Conservation (phyloP, 176 grass and related monocot genomes). For the Tillandsia fasciculata region DNA sequence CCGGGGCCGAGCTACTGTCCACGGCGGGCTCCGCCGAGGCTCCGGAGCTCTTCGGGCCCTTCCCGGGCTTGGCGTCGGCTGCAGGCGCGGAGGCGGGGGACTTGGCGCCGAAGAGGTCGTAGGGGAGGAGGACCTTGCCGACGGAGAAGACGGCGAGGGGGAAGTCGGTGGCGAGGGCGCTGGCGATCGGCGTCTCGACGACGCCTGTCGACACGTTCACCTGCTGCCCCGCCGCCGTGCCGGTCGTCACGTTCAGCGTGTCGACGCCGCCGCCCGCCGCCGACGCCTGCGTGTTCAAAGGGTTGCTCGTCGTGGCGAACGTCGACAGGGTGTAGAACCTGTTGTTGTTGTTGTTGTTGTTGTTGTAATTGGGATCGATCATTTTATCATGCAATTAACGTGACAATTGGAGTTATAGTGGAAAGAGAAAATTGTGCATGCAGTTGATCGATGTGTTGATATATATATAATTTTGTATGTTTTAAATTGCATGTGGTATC, state of each 20-base stretch:
- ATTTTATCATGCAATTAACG: too few species aligned
- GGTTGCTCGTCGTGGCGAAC: neutral
- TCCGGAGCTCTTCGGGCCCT: slow-evolving; percentile 31
- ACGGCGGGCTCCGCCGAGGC: slow-evolving; percentile 16
- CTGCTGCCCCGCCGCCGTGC: neutral
- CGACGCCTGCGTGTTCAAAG: neutral
- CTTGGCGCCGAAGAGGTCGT: slow-evolving; percentile 59
- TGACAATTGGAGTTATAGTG: too few species aligned
- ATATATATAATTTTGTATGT: too few species aligned
- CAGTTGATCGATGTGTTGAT: too few species aligned
- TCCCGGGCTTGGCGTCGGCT: slow-evolving; percentile 23
- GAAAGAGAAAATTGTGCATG: too few species aligned
- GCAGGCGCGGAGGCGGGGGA: slow-evolving; percentile 37
- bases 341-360: too few species aligned
- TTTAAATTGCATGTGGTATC: too few species aligned
- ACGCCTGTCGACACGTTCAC: slow-evolving; percentile 76
- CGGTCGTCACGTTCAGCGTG: neutral
- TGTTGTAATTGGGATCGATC: too few species aligned
- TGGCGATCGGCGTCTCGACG: slow-evolving; percentile 28
- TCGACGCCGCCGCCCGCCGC: neutral
- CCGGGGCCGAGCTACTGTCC: neutral
- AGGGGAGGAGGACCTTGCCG: slow-evolving; percentile 56
- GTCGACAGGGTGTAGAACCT: neutral
- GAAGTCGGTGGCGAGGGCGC: slow-evolving; percentile 31
- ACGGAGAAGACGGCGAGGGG: slow-evolving; percentile 67